These are phyloP conservation scores for Gossypium thurberi DNA, from an alignment of 345 rosid species.

Conservation along the genomic window DNA sequence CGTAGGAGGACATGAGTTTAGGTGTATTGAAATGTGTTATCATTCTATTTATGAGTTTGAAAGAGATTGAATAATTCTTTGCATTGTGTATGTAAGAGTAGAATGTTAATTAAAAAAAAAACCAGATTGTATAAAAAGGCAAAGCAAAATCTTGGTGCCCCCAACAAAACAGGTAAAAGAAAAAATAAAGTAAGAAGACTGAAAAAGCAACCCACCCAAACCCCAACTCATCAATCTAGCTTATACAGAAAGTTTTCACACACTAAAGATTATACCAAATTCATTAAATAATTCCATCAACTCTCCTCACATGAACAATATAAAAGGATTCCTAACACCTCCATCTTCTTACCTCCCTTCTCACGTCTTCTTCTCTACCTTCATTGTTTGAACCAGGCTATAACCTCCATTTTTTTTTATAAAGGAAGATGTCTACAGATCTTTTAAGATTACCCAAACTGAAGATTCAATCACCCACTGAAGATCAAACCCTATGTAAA, in stretches of 20 bases:
- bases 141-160: constrained; percentile 2
- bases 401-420: too few species aligned
- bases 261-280: not conserved
- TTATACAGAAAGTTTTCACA: constrained; percentile 11
- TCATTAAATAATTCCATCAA: not conserved
- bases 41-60: too few species aligned
- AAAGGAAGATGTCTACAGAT: constrained; percentile 10
- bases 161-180: not conserved
- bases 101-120: too few species aligned
- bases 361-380: constrained; percentile 1
- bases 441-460: constrained; percentile 12
- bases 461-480: not conserved
- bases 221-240: constrained; percentile 8
- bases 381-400: not conserved
- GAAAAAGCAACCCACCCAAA: constrained; percentile 1
- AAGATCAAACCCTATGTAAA: not conserved
- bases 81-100: too few species aligned
- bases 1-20: fast-evolving
- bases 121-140: not conserved
- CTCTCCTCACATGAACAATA: not conserved
- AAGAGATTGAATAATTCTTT: too few species aligned
- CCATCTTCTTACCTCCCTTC: constrained; percentile 1
- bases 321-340: too few species aligned
- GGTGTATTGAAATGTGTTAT: too few species aligned
- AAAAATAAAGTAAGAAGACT: not conserved